Conservation (phyloP, 176 grass and related monocot genomes). For the Poa pratensis region DNA sequence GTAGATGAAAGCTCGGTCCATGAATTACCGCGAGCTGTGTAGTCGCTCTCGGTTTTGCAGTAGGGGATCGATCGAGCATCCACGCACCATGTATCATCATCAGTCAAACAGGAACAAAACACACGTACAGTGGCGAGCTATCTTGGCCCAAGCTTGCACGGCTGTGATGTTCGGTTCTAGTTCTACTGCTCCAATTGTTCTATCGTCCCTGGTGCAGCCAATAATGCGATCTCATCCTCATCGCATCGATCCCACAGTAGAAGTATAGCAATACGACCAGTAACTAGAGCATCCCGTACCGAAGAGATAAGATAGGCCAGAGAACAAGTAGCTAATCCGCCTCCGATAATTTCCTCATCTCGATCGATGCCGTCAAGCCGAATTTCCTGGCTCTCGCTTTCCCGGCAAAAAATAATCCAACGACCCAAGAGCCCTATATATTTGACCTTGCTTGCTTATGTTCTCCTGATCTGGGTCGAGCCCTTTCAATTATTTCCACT, state of each 20-base stretch:
- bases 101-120: background rate
- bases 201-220: slow-evolving; percentile 6
- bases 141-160: background rate
- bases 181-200: background rate
- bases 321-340: slow-evolving; percentile 31
- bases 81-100: background rate
- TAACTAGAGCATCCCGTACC: slow-evolving; percentile 45
- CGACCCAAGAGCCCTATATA: too few relatives aligned
- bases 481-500: background rate
- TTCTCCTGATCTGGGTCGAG: background rate
- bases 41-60: too few relatives aligned
- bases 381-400: background rate
- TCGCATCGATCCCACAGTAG: slow-evolving; percentile 52
- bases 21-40: too few relatives aligned
- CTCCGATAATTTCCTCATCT: background rate
- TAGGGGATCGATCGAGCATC: background rate
- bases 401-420: slow-evolving; percentile 33
- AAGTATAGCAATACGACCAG: background rate
- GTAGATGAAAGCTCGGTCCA: too few relatives aligned
- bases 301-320: slow-evolving; percentile 40
- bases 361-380: background rate
- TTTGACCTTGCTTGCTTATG: background rate
- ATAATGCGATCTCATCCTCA: slow-evolving; percentile 36
- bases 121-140: background rate
- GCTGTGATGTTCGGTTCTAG: background rate